Evolutionary conservation across 306 rosid genomes (phyloP).

Genomic region (Alnus rubra): DNA sequence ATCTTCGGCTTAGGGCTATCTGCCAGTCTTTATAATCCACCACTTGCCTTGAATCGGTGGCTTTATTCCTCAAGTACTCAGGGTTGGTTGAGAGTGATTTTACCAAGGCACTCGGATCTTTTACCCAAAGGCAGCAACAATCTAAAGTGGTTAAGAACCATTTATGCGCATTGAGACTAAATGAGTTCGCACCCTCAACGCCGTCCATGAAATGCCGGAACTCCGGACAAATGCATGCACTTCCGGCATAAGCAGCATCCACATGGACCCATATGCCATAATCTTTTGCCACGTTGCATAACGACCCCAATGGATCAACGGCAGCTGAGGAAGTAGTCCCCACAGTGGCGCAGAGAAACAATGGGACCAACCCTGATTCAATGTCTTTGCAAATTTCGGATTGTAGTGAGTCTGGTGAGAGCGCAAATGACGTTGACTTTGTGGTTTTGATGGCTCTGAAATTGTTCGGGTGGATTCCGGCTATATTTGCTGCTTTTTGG

Average conservation of each 20-base stretch:
- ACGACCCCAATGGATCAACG: conserved; percentile 34
- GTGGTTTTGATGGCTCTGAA: conserved; percentile 29
- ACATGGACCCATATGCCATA: conserved; percentile 49
- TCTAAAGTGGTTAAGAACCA: too few species aligned
- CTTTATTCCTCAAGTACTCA: too few species aligned
- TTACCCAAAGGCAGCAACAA: too few species aligned
- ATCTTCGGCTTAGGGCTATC: too few species aligned
- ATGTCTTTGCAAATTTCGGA: conserved; percentile 19
- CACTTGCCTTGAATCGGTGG: too few species aligned
- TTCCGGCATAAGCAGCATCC: conserved; percentile 46
- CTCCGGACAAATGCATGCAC: conserved; percentile 48
- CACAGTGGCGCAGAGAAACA: conserved; percentile 30
- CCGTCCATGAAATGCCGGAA: conserved; percentile 34
- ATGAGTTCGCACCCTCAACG: too few species aligned
- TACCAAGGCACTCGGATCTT: too few species aligned
- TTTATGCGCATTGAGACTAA: too few species aligned
- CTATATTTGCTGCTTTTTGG: conserved; percentile 33
- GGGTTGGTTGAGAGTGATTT: too few species aligned
- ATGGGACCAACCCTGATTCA: conserved; percentile 31
- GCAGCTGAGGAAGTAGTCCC: conserved; percentile 46
- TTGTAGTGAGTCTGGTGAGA: not conserved
- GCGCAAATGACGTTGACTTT: not conserved
- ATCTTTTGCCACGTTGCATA: conserved; percentile 31
- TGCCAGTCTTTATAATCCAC: too few species aligned
- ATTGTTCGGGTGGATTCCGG: conserved; percentile 30